Base-by-base conservation (phyloP, 2,329 filamentous ascomycete genomes). In the Penicillium sp. region DNA sequence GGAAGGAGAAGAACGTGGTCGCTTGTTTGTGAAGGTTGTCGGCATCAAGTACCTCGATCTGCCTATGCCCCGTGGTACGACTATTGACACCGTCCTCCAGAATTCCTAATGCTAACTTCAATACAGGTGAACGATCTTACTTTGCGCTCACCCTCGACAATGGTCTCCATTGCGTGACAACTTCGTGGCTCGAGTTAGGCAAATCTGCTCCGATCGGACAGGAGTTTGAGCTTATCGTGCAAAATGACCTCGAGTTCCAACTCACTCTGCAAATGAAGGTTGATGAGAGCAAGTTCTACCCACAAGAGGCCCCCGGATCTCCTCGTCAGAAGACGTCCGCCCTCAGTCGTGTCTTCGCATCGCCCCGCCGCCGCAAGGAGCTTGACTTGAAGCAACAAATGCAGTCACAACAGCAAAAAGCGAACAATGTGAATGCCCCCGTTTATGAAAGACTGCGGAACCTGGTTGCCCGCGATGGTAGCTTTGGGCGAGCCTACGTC, bases 91-190 rank as follows among this genome's bases (percentile, higher is more conserved):
- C n/a, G 17, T 25, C 41, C 10, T 17, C 2, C 4, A n/a, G 1
- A 2, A n/a, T 14, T n/a, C 15, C 14, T 11, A 5, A 51, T 49
- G 42, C 70, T 78, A 69, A 78, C 65, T 42, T 4, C 5, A 37
- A 25, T 47, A 7, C 65, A 95, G 91, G 90, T 71, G 93, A 98
- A 77, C 88, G 91, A 56, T 91, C 91, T 2, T 95, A 91, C 85
- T 99, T 99, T 79, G 93, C 94, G 69, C 84, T 99, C 11, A 99
- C 95, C 0, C 84, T 99, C n/a, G 95, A 99, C 76, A 99, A 99
- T 65, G 95, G 95, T 28, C 86, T 99, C 1, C 95, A 99, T 75
- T 99, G 95, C 71, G 95, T 99, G 15, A 99, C 95, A 0, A 99
- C 95, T 3, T 89, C 92, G 0, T 97, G 92, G 91, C 83, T 98